phyloP scores from a whole-genome alignment of 768 basidiomycete genomes.

The Lentinula guzmanii region DNA sequence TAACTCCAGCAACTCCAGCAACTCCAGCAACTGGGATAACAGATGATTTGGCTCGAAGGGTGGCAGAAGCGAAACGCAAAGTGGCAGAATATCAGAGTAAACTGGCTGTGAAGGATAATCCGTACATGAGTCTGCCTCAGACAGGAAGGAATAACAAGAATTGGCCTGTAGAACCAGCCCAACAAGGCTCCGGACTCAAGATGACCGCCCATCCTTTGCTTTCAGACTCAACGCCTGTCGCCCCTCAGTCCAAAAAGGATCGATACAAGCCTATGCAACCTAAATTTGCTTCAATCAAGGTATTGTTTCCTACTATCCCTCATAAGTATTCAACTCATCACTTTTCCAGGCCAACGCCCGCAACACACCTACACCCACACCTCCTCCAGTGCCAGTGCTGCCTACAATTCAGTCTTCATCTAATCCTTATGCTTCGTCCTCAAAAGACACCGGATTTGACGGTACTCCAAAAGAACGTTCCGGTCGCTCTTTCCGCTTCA shows the following conservation, averaged over 20 bases:
- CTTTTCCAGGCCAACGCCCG: conserved; percentile 62
- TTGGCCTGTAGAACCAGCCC: conserved; percentile 53
- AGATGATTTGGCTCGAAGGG: conserved; percentile 62
- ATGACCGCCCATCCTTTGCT: conserved; percentile 89
- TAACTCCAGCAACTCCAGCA: too few relatives aligned
- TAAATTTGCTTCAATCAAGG: conserved; percentile 95
- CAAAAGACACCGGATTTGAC: conserved; percentile 63
- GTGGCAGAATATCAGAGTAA: conserved; percentile 81
- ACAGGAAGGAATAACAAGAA: conserved; percentile 47
- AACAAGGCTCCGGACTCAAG: conserved; percentile 78
- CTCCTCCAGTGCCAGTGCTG: conserved; percentile 27
- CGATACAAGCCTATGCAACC: conserved; percentile 98
- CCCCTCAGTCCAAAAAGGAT: conserved; percentile 78
- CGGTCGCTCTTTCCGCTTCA: conserved; percentile 76
- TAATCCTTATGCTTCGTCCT: conserved; percentile 74
- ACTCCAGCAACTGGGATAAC: conserved; percentile 9
- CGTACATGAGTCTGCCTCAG: conserved; percentile 70
- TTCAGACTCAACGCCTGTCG: conserved; percentile 55
- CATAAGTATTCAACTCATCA: conserved; percentile 4
- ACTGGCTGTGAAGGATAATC: conserved; percentile 72
- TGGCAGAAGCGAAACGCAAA: conserved; percentile 82
- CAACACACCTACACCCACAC: conserved; percentile 62
- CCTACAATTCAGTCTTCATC: conserved; percentile 32
- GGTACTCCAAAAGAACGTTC: conserved; percentile 67
- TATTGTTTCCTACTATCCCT: conserved; percentile 18